Evolutionary conservation across 176 grass and related monocot genomes (phyloP).

Genomic region (Luzula sylvatica): DNA sequence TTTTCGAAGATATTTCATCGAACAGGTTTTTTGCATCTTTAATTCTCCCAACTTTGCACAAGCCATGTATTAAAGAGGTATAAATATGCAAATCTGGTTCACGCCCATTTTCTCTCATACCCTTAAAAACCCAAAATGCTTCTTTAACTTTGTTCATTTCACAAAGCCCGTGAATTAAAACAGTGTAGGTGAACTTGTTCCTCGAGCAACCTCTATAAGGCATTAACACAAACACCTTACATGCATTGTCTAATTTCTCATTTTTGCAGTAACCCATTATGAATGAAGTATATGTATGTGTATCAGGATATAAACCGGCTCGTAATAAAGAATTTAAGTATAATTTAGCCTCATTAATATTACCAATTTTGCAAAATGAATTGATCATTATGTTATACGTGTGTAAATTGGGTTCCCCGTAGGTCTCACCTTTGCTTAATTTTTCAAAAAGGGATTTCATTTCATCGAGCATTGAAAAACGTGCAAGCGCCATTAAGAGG

Average conservation of each 20-base stretch:
- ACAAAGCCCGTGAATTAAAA: conserved; percentile 56
- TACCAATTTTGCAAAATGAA: conserved; percentile 60
- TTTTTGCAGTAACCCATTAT: conserved; percentile 48
- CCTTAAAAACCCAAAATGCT: conserved; percentile 32
- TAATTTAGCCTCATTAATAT: conserved; percentile 47
- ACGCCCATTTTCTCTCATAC: conserved; percentile 39
- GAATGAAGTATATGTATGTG: conserved; percentile 69
- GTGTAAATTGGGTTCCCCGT: conserved; percentile 38
- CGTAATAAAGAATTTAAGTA: conserved; percentile 48
- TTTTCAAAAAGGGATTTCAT: conserved; percentile 50
- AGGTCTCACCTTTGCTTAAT: conserved; percentile 27
- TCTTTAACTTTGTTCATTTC: conserved; percentile 39
- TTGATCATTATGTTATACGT: conserved; percentile 81
- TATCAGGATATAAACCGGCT: conserved; percentile 42
- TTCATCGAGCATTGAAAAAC: conserved; percentile 47
- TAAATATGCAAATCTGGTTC: conserved; percentile 46
- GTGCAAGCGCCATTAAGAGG: conserved; percentile 54
- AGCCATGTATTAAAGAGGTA: conserved; percentile 55
- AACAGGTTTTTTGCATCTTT: conserved; percentile 55
- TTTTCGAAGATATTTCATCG: conserved; percentile 25
- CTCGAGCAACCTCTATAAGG: conserved; percentile 48
- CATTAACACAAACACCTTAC: conserved; percentile 75
- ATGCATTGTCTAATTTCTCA: conserved; percentile 43
- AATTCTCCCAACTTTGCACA: conserved; percentile 44
- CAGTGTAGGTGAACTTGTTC: conserved; percentile 55